Evolutionary conservation across 345 rosid species (phyloP).

Genomic region (Sonneratia alba): DNA sequence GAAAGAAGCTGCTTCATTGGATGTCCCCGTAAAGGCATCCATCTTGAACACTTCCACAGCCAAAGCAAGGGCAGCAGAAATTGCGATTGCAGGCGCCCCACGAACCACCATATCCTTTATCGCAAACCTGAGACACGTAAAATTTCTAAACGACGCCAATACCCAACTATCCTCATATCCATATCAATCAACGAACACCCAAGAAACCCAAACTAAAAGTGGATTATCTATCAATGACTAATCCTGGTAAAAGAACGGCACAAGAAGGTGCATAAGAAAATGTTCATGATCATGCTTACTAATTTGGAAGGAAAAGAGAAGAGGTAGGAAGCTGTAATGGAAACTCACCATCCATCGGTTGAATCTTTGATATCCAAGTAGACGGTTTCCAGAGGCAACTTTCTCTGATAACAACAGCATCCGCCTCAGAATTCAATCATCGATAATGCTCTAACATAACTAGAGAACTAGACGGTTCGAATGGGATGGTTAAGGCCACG

Average conservation of each 20-base stretch:
- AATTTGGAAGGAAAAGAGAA: too few species aligned
- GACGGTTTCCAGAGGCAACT: slow-evolving; percentile 65
- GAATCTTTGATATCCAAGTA: slow-evolving; percentile 54
- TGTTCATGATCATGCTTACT: too few species aligned
- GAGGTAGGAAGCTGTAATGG: not conserved
- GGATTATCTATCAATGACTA: not conserved
- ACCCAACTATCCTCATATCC: not conserved
- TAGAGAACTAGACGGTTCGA: not conserved
- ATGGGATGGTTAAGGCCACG: not conserved
- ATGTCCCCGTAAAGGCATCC: slow-evolving; percentile 40
- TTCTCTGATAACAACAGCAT: slow-evolving; percentile 42
- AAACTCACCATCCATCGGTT: slow-evolving; percentile 69
- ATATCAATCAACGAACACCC: slow-evolving; percentile 1
- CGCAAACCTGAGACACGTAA: slow-evolving; percentile 45
- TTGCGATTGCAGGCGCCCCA: slow-evolving; percentile 98
- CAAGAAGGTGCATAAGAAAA: too few species aligned
- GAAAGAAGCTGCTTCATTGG: slow-evolving; percentile 46
- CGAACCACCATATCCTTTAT: slow-evolving; percentile 94
- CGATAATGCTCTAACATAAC: not conserved
- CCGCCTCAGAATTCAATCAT: not conserved
- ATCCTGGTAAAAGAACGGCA: not conserved
- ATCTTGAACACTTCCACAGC: slow-evolving; percentile 75
- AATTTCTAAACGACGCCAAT: not conserved
- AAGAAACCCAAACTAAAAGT: not conserved
- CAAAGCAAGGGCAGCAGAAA: slow-evolving; percentile 83